Evolutionary conservation across 1,139 yeast genomes (phyloP).

Genomic region (Zygotorulaspora mrakii): DNA sequence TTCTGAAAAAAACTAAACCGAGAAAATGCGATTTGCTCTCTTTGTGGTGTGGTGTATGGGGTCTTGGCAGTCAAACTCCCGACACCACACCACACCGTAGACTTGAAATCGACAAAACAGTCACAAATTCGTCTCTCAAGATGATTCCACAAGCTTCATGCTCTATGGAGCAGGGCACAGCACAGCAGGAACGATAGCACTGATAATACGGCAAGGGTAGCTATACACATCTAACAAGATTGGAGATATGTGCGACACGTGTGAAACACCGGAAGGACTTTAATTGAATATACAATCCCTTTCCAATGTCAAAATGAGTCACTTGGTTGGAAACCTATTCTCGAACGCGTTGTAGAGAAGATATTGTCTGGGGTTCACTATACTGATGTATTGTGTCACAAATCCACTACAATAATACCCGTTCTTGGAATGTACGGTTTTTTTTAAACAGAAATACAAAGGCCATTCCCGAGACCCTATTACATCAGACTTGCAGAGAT

Average conservation of each 20-base stretch:
- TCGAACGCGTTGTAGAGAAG: conserved; percentile 39
- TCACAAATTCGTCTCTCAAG: background rate
- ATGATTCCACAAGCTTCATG: too few species aligned
- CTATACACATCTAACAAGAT: too few species aligned
- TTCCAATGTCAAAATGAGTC: conserved; percentile 14
- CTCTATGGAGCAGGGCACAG: too few species aligned
- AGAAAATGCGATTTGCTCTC: too few species aligned
- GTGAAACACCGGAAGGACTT: conserved; percentile 23
- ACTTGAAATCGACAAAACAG: too few species aligned
- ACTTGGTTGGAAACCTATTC: conserved; percentile 18
- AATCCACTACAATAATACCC: conserved; percentile 39
- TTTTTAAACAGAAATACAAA: conserved; percentile 10
- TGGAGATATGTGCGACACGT: conserved; percentile 28
- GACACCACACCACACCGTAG: too few species aligned
- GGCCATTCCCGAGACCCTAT: too few species aligned
- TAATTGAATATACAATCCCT: conserved; percentile 4
- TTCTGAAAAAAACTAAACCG: background rate
- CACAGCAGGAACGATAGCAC: too few species aligned
- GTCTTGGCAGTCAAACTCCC: background rate
- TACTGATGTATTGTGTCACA: conserved; percentile 25
- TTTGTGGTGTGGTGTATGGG: conserved; percentile 1
- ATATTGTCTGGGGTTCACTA: conserved; percentile 30
- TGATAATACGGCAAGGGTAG: background rate
- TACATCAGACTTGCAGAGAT: too few species aligned
- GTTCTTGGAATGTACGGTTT: conserved; percentile 36